phyloP scores from a whole-genome alignment of 78 protist genomes.

The Dictyostelium firmibasis region DNA sequence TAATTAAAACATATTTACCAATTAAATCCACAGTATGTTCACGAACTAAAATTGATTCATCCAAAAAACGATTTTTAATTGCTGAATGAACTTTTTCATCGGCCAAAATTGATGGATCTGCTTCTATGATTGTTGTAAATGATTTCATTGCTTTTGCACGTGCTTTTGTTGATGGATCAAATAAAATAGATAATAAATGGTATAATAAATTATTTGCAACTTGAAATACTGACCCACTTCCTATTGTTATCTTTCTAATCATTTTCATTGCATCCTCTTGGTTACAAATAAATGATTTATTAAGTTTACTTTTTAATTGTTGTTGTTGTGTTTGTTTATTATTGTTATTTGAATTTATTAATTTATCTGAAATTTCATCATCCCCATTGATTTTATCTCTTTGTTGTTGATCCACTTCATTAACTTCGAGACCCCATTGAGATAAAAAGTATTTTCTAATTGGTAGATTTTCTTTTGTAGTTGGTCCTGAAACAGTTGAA shows the following conservation, averaged over 20 bases:
- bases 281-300: background rate
- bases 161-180: slow-evolving; percentile 37
- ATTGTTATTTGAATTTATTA: background rate
- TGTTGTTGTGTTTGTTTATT: background rate
- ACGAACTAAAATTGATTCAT: slow-evolving; percentile 60
- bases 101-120: slow-evolving; percentile 57
- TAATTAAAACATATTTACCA: slow-evolving; percentile 45
- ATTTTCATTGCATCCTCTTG: slow-evolving; percentile 20
- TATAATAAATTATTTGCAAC: slow-evolving; percentile 18
- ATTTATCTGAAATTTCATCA: background rate
- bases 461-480: background rate
- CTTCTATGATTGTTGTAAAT: slow-evolving; percentile 43
- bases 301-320: background rate
- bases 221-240: background rate
- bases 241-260: background rate
- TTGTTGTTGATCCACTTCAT: background rate
- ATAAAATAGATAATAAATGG: slow-evolving; percentile 13
- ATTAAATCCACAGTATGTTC: slow-evolving; percentile 76
- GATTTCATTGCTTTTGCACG: slow-evolving; percentile 81
- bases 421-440: background rate
- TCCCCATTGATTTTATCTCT: background rate
- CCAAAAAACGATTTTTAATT: slow-evolving; percentile 55
- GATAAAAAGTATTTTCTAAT: slow-evolving; percentile 29
- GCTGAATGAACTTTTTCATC: slow-evolving; percentile 59
- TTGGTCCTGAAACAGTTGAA: background rate